These are phyloP conservation scores for Lactarius pseudohatsudake DNA, from an alignment of 768 basidiomycete genomes.

Conservation along the genomic window DNA sequence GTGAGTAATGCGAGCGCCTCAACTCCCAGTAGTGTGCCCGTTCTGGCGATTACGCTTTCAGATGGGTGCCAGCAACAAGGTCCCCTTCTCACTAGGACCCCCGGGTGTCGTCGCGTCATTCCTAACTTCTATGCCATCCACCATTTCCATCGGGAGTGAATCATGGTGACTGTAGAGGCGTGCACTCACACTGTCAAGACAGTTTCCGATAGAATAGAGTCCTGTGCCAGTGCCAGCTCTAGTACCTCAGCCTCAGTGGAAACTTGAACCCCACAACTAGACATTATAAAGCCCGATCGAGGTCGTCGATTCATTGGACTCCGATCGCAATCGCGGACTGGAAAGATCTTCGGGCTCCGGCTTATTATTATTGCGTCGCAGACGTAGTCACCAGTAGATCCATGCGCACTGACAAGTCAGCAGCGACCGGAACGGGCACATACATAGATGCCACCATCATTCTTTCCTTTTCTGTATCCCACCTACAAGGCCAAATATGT, in stretches of 20 bases:
- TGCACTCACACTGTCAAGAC: not conserved
- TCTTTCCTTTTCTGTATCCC: not conserved
- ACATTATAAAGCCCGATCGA: too few relatives aligned
- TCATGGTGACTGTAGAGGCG: not conserved
- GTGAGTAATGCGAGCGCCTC: not conserved
- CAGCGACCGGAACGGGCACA: too few relatives aligned
- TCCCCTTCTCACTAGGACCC: not conserved
- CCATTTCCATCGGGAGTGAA: not conserved
- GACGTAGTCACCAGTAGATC: too few relatives aligned
- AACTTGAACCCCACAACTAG: too few relatives aligned
- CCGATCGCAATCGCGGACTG: too few relatives aligned
- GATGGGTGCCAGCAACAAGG: not conserved
- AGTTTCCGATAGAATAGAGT: not conserved
- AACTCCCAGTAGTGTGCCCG: not conserved
- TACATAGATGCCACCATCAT: too few relatives aligned
- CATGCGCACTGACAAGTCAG: too few relatives aligned
- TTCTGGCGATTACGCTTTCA: not conserved
- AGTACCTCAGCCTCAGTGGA: not conserved
- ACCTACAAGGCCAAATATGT: not conserved
- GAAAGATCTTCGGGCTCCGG: too few relatives aligned
- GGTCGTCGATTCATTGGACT: too few relatives aligned
- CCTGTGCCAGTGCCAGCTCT: not conserved
- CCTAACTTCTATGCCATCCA: not conserved
- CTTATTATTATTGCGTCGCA: too few relatives aligned
- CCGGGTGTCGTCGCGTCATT: not conserved